Percentiles rank a stretch among this genome's conserved stretches.
Conservation (phyloP, 2,329 filamentous ascomycete species). For the Fusarium sp. region DNA sequence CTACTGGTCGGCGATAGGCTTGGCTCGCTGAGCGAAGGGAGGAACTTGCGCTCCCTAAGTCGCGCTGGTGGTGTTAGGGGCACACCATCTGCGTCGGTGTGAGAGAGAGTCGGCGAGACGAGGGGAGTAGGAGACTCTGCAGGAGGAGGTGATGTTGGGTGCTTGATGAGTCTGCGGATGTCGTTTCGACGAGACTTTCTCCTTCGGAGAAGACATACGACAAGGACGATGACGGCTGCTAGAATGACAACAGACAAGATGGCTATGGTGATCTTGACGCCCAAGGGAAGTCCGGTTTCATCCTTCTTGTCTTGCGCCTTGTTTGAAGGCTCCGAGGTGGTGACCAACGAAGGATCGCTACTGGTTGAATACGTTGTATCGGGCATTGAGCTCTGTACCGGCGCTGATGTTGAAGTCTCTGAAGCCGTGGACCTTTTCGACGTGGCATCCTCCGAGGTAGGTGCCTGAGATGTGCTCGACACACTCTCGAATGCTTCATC, state of each 20-base stretch:
- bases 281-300: conserved; percentile 47
- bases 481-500: not conserved
- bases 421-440: not conserved
- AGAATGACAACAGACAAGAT: conserved; percentile 55
- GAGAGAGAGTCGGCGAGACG: conserved; percentile 52
- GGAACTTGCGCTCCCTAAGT: conserved; percentile 59
- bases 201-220: conserved; percentile 52
- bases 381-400: conserved; percentile 18
- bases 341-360: conserved; percentile 31
- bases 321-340: conserved; percentile 21
- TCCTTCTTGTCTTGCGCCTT: not conserved
- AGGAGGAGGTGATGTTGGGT: conserved; percentile 38
- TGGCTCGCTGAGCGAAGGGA: conserved; percentile 44
- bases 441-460: not conserved
- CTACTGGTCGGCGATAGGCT: not conserved
- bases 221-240: conserved; percentile 50
- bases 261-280: conserved; percentile 59
- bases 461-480: not conserved
- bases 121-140: conserved; percentile 56
- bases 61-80: conserved; percentile 60
- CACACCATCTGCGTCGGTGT: conserved; percentile 28
- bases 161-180: conserved; percentile 29
- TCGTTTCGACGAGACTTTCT: conserved; percentile 31
- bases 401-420: conserved; percentile 3
- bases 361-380: conserved; percentile 33